Conservation (phyloP, 345 rosid genomes). For the Salix dunnii region DNA sequence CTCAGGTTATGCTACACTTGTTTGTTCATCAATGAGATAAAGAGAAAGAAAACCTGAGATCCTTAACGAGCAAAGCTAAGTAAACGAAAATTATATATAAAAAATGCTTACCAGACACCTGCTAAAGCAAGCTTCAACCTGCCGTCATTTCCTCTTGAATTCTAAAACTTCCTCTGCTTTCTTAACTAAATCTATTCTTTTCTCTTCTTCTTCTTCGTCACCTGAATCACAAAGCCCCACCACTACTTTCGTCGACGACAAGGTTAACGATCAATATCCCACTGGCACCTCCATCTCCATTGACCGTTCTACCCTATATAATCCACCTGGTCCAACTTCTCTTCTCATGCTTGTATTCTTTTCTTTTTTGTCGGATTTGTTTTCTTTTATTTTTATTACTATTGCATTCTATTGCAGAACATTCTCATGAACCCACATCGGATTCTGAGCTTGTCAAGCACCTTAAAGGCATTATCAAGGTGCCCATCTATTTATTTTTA, state of each 20-base stretch:
- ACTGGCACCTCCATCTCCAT: constrained; percentile 60
- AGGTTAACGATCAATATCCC: constrained; percentile 15
- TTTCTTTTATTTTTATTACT: neutral
- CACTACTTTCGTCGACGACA: constrained; percentile 40
- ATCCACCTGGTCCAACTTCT: constrained; percentile 41
- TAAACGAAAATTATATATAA: too few relatives aligned
- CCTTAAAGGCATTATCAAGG: constrained; percentile 90
- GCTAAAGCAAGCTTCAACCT: neutral
- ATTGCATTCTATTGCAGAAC: constrained; percentile 34
- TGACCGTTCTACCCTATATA: constrained; percentile 69
- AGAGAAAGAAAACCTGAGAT: neutral
- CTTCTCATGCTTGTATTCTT: neutral
- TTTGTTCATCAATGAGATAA: neutral
- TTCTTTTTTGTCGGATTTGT: neutral
- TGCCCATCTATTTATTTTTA: constrained; percentile 9
- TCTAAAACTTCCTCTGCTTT: neutral
- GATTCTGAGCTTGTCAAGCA: constrained; percentile 86
- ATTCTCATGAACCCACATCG: constrained; percentile 51
- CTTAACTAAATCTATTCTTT: neutral
- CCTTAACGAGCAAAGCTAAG: neutral
- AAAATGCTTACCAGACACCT: neutral
- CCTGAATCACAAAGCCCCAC: constrained; percentile 32
- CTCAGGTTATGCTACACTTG: neutral
- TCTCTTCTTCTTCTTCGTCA: constrained; percentile 16
- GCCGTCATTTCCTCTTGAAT: neutral